Base-by-base conservation (phyloP, 2,329 filamentous ascomycete species). In the Nothophaeocryptopus gaeumannii region DNA sequence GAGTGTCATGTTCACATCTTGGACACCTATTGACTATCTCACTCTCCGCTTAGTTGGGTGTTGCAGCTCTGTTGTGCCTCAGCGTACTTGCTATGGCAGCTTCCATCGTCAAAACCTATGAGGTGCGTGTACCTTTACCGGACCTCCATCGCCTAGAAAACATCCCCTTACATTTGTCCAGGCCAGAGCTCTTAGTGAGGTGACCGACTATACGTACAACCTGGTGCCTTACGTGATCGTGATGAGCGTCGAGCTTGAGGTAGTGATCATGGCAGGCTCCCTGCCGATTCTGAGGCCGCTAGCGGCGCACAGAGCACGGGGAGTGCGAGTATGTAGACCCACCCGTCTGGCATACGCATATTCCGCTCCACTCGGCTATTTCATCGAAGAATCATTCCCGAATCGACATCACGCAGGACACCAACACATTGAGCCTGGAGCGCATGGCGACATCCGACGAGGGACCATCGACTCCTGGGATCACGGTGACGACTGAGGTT, bases 221-320 rank as follows among this genome's bases (percentile, higher is more conserved):
- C 56, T 67, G 2, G 48, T 52, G 20, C 42, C 52, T 3, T 66
- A 61, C 39, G 54, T 64, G 2, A 57, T 63, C 33, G 62, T 61
- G 56, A 51, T 65, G 10, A 58, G 58, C 3, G 51, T 67, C 42
- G 64, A 67, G 46, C 55, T 66, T 32, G 66, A 66, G 49, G 75
- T 65, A 16, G 63, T 67, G 40, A 65, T 67, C 33, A 63, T 65
- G 31, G 56, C 60, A 16, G 58, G 63, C 8, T 63, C 63, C 0
- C 55, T 65, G 5, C 63, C 64, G 2, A 48, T 66, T 3, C 46
- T 67, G 1, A 58, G 64, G 11, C 60, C 62, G 2, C 42, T 33
- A 11, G 30, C 35, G 40, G 37, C 11, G 36, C 20, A 36, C 31
- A 40, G 11, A 16, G 29, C 36, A 8, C 16, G 31, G 38, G 30